phyloP scores from a whole-genome alignment of 2,329 filamentous ascomycete genomes.

The Fusarium hostae region DNA sequence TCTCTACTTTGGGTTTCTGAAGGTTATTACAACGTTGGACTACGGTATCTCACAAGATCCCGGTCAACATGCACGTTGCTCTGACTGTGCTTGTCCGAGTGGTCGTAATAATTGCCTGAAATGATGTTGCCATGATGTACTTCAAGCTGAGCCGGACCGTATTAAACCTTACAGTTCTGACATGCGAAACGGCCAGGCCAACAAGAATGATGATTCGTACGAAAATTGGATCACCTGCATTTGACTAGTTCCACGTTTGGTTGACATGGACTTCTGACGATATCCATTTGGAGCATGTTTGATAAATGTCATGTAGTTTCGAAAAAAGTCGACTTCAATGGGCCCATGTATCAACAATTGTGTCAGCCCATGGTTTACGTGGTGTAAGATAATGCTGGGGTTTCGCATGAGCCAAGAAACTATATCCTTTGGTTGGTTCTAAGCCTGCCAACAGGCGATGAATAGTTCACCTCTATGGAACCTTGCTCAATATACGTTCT shows the following conservation, averaged over 20 bases:
- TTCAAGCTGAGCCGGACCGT: conserved; percentile 4
- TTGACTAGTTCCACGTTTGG: conserved; percentile 22
- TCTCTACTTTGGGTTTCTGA: conserved; percentile 2
- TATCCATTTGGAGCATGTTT: conserved; percentile 13
- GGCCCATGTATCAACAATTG: conserved; percentile 20
- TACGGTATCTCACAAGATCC: not conserved
- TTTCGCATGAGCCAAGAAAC: conserved; percentile 37
- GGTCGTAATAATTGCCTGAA: conserved; percentile 4
- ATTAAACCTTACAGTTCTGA: conserved; percentile 12
- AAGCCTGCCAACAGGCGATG: conserved; percentile 9
- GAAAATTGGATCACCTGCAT: conserved; percentile 10
- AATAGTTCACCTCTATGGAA: conserved; percentile 15
- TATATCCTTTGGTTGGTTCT: conserved; percentile 26
- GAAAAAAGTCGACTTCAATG: conserved; percentile 9
- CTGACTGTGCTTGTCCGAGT: not conserved
- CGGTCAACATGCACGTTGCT: conserved; percentile 2
- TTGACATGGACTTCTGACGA: conserved; percentile 7
- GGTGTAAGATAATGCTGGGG: conserved; percentile 40
- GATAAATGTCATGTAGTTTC: conserved; percentile 35
- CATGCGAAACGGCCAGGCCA: conserved; percentile 13
- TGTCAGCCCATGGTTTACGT: conserved; percentile 39
- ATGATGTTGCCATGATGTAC: conserved; percentile 30
- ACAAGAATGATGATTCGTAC: conserved; percentile 20
- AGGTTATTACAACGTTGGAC: not conserved
- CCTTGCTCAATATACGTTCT: conserved; percentile 15